Percentiles rank a stretch among this genome's conserved stretches.
phyloP scores from a whole-genome alignment of 495 filamentous ascomycete genomes.

The Tuber umbilicatum region DNA sequence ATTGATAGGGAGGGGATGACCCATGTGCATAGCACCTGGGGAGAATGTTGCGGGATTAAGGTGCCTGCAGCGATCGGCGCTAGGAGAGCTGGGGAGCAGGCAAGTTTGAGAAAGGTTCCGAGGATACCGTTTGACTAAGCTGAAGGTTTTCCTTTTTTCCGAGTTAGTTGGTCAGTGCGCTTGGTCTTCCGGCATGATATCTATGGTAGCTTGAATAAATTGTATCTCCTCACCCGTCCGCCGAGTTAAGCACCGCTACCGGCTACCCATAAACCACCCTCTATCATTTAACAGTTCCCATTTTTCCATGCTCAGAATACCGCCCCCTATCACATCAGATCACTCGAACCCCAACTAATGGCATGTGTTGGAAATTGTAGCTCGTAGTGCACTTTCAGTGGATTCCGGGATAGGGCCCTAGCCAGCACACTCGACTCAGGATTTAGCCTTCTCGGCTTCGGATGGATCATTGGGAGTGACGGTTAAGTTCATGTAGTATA shows the following conservation, averaged over 20 bases:
- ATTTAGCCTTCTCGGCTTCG: no score
- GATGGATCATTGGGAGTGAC: no score
- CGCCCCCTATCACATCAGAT: not conserved
- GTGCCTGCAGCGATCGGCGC: conserved; percentile 90
- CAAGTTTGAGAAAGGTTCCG: conserved; percentile 57
- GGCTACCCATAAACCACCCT: not conserved
- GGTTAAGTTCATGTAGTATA: no score
- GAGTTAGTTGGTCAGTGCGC: not conserved
- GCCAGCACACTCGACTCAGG: no score
- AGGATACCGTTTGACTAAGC: conserved; percentile 76
- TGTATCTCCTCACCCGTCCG: not conserved
- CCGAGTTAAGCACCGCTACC: not conserved
- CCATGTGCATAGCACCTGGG: conserved; percentile 74
- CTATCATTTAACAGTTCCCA: not conserved
- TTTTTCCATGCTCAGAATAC: not conserved
- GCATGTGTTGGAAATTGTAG: no score
- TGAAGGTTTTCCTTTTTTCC: not conserved
- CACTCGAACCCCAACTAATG: not conserved
- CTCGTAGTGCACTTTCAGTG: no score
- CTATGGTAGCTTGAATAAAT: not conserved
- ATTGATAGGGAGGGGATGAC: conserved; percentile 59
- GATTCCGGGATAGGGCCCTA: no score
- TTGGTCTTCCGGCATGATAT: not conserved
- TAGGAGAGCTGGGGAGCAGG: conserved; percentile 72
- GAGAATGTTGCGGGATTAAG: conserved; percentile 98